Evolutionary conservation across 2,329 filamentous ascomycete species (phyloP).

Genomic region (Colletotrichum eremochloae): DNA sequence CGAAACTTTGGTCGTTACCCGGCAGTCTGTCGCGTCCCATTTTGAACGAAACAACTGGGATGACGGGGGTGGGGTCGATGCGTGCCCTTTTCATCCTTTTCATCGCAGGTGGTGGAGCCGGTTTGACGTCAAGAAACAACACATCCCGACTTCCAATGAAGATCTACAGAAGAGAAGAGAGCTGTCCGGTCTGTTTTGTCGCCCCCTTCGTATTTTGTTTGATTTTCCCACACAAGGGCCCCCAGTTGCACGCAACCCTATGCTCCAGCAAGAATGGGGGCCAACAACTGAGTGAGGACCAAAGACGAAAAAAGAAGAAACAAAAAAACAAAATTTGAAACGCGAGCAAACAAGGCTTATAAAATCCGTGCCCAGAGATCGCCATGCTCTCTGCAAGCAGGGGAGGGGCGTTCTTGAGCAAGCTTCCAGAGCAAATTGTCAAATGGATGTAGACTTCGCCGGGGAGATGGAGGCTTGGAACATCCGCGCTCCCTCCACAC

Average conservation of each 20-base stretch:
- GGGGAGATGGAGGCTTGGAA: neutral
- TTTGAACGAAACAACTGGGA: neutral
- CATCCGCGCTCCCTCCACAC: neutral
- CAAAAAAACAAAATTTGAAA: neutral
- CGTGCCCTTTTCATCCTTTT: neutral
- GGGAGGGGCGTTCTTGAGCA: neutral
- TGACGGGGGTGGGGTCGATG: neutral
- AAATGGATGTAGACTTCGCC: neutral
- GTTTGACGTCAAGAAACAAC: neutral
- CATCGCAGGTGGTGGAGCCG: slow-evolving; percentile 1
- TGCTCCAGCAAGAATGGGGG: neutral
- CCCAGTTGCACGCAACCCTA: neutral
- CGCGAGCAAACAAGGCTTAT: neutral
- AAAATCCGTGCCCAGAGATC: neutral
- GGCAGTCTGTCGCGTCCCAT: neutral
- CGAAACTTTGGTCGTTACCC: slow-evolving; percentile 9
- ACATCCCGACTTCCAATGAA: neutral
- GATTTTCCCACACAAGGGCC: neutral
- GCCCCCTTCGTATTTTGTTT: neutral
- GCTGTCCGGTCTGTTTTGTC: no score
- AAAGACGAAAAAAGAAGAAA: neutral
- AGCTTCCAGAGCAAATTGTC: neutral
- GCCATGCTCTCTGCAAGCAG: no score
- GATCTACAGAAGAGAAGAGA: neutral
- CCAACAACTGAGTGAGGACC: neutral